Evolutionary conservation across 495 filamentous ascomycete species (phyloP).

Genomic region (Bryoglossum gracile): DNA sequence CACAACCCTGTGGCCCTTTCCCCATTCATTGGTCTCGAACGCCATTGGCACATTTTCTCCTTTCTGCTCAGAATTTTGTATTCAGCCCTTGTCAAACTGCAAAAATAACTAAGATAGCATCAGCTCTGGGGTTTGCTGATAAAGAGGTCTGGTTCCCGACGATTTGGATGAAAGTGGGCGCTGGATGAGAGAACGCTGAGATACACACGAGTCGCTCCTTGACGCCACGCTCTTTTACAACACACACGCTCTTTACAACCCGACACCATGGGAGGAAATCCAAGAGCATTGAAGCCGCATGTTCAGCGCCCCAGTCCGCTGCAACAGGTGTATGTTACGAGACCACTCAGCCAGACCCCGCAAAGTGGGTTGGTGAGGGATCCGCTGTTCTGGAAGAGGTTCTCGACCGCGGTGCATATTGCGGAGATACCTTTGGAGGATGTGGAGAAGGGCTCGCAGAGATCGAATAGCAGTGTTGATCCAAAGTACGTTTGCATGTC

Average conservation of each 20-base stretch:
- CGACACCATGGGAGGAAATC: constrained; percentile 9
- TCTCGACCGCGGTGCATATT: constrained; percentile 25
- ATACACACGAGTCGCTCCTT: neutral
- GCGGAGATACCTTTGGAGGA: constrained; percentile 12
- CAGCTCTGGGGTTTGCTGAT: no score
- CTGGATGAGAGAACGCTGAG: neutral
- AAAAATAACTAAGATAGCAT: no score
- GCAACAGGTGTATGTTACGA: constrained; percentile 21
- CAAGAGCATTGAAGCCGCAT: constrained; percentile 7
- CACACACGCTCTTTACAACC: no score
- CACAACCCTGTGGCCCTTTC: no score
- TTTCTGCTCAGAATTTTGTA: no score
- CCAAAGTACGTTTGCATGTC: constrained; percentile 6
- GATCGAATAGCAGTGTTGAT: constrained; percentile 8
- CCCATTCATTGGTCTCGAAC: no score
- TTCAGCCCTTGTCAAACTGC: no score
- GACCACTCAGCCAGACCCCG: constrained; percentile 14
- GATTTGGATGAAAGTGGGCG: no score
- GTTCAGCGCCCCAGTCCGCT: constrained; percentile 21
- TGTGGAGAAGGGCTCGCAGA: neutral
- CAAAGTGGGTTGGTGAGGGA: constrained; percentile 44
- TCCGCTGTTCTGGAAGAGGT: constrained; percentile 41
- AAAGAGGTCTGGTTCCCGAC: no score
- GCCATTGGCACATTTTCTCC: no score
- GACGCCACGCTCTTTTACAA: no score